These are phyloP conservation scores for Daedaleopsis nitida DNA, from an alignment of 768 basidiomycete species.

Conservation along the genomic window DNA sequence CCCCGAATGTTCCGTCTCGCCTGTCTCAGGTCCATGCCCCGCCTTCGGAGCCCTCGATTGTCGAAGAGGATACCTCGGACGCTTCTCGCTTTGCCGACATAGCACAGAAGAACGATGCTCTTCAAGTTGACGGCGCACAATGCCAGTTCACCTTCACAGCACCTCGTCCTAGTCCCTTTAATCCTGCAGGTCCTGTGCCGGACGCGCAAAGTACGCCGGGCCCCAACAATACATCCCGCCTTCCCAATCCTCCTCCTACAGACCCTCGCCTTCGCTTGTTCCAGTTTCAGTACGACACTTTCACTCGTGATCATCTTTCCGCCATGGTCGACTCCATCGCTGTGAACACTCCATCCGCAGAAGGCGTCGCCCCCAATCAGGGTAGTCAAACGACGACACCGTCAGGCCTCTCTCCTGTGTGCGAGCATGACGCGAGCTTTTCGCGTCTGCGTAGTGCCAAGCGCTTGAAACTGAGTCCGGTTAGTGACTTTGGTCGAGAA, in stretches of 20 bases:
- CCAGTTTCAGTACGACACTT: constrained; percentile 95
- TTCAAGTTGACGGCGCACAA: constrained; percentile 31
- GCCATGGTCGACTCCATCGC: constrained; percentile 95
- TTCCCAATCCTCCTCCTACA: constrained; percentile 42
- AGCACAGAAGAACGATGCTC: neutral
- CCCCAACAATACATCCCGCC: constrained; percentile 36
- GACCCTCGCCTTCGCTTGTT: constrained; percentile 85
- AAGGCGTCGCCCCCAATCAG: constrained; percentile 44
- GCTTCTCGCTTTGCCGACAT: neutral
- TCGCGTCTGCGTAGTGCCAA: constrained; percentile 75
- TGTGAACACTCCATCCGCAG: constrained; percentile 66
- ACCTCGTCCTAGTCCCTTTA: constrained; percentile 44
- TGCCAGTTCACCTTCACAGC: constrained; percentile 77
- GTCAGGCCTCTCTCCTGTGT: constrained; percentile 33
- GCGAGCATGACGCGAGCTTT: constrained; percentile 36
- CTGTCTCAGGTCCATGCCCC: constrained; percentile 40
- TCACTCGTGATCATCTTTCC: constrained; percentile 91
- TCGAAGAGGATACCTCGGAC: neutral
- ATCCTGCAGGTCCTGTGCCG: constrained; percentile 36
- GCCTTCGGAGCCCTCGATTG: constrained; percentile 5
- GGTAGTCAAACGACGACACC: constrained; percentile 47
- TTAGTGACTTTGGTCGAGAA: constrained; percentile 57
- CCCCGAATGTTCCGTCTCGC: constrained; percentile 35
- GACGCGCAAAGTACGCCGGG: constrained; percentile 66
- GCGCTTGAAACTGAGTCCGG: constrained; percentile 76